Conservation (phyloP, 768 basidiomycete species). For the Tulasnella sp. region DNA sequence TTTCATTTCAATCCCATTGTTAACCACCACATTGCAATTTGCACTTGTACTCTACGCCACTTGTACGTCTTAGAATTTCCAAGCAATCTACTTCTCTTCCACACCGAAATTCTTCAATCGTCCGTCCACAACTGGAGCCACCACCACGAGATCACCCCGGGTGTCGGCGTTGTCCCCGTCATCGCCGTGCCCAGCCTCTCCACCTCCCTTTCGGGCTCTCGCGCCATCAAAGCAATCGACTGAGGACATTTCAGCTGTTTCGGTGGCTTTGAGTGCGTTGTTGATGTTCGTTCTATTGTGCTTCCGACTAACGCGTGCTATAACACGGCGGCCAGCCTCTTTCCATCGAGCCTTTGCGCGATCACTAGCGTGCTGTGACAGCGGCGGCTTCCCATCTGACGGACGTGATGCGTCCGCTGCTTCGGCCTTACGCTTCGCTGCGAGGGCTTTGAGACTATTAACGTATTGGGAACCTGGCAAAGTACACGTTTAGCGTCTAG, state of each 20-base stretch:
- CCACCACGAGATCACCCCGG: slow-evolving; percentile 51
- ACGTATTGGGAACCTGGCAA: slow-evolving; percentile 66
- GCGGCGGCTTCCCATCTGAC: slow-evolving; percentile 31
- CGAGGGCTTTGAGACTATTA: slow-evolving; percentile 50
- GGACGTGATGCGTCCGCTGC: not conserved
- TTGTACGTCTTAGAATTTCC: not conserved
- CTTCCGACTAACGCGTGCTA: slow-evolving; percentile 44
- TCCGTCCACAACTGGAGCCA: slow-evolving; percentile 64
- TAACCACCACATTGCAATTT: not conserved
- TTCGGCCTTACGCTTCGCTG: slow-evolving; percentile 16
- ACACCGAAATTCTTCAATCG: slow-evolving; percentile 50
- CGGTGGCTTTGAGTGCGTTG: slow-evolving; percentile 53
- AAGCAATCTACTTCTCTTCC: slow-evolving; percentile 10
- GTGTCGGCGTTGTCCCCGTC: slow-evolving; percentile 26
- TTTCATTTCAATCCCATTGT: slow-evolving; percentile 3
- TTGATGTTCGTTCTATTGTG: slow-evolving; percentile 36
- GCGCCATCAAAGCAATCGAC: slow-evolving; percentile 72
- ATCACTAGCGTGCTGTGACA: slow-evolving; percentile 26
- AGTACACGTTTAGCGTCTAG: not conserved
- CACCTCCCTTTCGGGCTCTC: slow-evolving; percentile 37
- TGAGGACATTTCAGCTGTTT: slow-evolving; percentile 68
- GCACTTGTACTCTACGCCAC: slow-evolving; percentile 10
- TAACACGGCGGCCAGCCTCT: slow-evolving; percentile 55
- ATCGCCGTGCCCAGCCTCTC: slow-evolving; percentile 33
- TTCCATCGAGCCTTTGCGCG: slow-evolving; percentile 40